Evolutionary conservation across 345 rosid genomes (phyloP).

Genomic region (Geranium rotundifolium): DNA sequence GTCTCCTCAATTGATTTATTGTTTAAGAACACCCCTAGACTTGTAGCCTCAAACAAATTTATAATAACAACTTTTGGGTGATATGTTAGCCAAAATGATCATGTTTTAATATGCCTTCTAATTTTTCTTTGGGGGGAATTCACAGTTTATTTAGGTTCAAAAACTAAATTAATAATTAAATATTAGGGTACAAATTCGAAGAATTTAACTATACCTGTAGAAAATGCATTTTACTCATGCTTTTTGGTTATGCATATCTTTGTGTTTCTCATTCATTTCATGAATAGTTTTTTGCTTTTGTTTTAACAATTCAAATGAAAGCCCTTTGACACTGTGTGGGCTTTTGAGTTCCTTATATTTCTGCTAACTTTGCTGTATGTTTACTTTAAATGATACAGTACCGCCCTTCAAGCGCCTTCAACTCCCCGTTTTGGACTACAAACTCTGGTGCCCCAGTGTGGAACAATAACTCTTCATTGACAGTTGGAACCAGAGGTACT

Average conservation of each 20-base stretch:
- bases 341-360: neutral
- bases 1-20: too few relatives aligned
- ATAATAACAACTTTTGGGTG: too few relatives aligned
- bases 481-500: slow-evolving; percentile 73
- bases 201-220: too few relatives aligned
- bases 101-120: too few relatives aligned
- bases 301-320: neutral
- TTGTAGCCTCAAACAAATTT: too few relatives aligned
- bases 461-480: slow-evolving; percentile 69
- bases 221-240: too few relatives aligned
- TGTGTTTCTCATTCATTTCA: neutral
- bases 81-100: too few relatives aligned
- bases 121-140: too few relatives aligned
- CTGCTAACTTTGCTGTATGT: neutral
- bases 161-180: too few relatives aligned
- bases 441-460: slow-evolving; percentile 77
- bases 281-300: neutral
- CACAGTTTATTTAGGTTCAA: too few relatives aligned
- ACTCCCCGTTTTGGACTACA: slow-evolving; percentile 59
- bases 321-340: neutral
- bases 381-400: slow-evolving; percentile 18
- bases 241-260: neutral
- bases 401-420: slow-evolving; percentile 65
- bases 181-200: too few relatives aligned
- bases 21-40: too few relatives aligned